A percentile compares a stretch with the other conserved stretches of the same genome.
Conservation (phyloP, 345 rosid species). For the Eucalyptus shirleyi region DNA sequence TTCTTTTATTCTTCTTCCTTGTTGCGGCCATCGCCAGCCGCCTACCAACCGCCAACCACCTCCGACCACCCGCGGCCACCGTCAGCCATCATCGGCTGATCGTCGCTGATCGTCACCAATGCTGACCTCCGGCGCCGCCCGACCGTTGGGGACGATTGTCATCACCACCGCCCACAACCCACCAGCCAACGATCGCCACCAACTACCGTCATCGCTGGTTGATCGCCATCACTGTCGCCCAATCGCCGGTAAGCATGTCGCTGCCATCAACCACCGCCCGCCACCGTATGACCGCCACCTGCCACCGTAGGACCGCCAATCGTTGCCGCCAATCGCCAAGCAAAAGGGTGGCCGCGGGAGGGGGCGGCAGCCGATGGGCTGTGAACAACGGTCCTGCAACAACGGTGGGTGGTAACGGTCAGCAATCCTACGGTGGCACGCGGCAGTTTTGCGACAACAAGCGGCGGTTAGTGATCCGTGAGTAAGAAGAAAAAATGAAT, state of each 20-base stretch:
- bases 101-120: accelerated
- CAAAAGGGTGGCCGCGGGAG: too few species aligned
- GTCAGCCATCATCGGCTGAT: too few species aligned
- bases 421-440: accelerated
- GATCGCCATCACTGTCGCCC: accelerated
- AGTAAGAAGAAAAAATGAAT: too few species aligned
- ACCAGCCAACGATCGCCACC: too few species aligned
- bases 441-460: accelerated
- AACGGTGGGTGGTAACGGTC: accelerated
- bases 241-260: accelerated
- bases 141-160: accelerated
- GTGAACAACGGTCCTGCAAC: accelerated
- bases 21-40: accelerated
- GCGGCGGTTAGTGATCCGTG: too few species aligned
- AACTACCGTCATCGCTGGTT: accelerated
- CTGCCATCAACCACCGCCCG: accelerated
- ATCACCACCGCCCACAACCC: too few species aligned
- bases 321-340: accelerated
- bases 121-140: accelerated
- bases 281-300: accelerated
- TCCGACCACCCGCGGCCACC: accelerated
- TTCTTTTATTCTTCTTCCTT: too few species aligned
- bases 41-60: too few species aligned
- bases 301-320: accelerated
- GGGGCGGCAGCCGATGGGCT: too few species aligned